phyloP scores from a whole-genome alignment of 768 basidiomycete species.

The Kwoniella bestiolae region DNA sequence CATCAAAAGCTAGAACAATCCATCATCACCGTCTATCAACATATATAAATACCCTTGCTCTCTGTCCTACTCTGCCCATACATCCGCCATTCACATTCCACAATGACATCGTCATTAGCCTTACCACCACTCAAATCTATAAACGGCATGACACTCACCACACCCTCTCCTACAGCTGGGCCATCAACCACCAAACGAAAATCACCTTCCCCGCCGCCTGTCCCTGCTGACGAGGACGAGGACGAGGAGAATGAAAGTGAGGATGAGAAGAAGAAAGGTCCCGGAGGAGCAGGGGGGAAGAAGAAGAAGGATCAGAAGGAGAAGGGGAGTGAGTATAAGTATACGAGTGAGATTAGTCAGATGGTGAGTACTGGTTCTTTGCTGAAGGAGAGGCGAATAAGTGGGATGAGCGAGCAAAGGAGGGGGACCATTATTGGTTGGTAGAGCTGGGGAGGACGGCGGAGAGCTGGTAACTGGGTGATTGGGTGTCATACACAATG shows the following conservation, averaged over 20 bases:
- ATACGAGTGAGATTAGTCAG: slow-evolving; percentile 88
- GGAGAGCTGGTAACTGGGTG: too few species aligned
- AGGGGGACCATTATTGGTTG: not conserved
- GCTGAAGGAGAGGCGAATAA: too few species aligned
- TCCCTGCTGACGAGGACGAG: slow-evolving; percentile 32
- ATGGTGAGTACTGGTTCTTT: slow-evolving; percentile 78
- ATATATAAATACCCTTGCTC: too few species aligned
- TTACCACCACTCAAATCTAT: slow-evolving; percentile 12
- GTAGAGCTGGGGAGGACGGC: not conserved
- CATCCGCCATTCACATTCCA: not conserved
- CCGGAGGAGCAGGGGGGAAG: slow-evolving; percentile 25
- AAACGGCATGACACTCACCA: not conserved
- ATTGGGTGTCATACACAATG: too few species aligned
- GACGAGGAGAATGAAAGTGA: slow-evolving; percentile 36
- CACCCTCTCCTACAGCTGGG: slow-evolving; percentile 16
- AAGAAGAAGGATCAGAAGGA: slow-evolving; percentile 33
- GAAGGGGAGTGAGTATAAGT: slow-evolving; percentile 67
- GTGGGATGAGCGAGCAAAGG: not conserved
- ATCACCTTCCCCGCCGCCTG: slow-evolving; percentile 17
- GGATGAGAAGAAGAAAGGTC: slow-evolving; percentile 25
- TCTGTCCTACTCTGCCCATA: too few species aligned
- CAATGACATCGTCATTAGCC: slow-evolving; percentile 24
- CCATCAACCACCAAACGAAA: slow-evolving; percentile 2
- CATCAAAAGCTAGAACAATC: not conserved
- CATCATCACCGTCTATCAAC: not conserved